These are phyloP conservation scores for Backusella tarrabulga DNA, from an alignment of 192 early-diverging fungal genomes.

Conservation along the genomic window DNA sequence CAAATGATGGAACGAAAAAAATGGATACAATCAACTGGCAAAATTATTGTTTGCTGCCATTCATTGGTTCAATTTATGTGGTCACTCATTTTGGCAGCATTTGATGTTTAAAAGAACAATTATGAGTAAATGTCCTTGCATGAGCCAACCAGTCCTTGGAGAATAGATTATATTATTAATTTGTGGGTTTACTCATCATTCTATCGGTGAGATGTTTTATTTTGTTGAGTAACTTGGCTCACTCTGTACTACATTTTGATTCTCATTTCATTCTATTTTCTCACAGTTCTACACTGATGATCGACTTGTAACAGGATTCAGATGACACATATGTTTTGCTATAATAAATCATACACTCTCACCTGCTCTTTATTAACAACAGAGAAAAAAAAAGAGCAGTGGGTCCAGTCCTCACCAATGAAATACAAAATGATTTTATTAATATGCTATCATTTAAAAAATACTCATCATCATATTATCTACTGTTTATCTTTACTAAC, in stretches of 20 bases:
- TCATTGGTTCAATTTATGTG: not conserved
- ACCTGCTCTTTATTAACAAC: not conserved
- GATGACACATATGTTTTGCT: not conserved
- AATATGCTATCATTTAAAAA: too few species aligned
- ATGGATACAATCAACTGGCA: not conserved
- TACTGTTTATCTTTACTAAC: too few species aligned
- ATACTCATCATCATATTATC: too few species aligned
- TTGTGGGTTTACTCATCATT: too few species aligned
- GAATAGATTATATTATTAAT: too few species aligned
- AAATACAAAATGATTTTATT: too few species aligned
- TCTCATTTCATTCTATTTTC: not conserved
- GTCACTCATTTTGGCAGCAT: not conserved
- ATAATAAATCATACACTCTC: not conserved
- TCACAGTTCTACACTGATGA: not conserved
- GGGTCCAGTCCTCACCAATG: too few species aligned
- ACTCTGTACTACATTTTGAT: not conserved
- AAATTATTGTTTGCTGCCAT: not conserved
- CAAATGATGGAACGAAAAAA: too few species aligned
- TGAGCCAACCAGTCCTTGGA: too few species aligned
- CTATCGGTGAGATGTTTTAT: too few species aligned
- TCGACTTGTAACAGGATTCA: not conserved
- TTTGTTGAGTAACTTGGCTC: not conserved
- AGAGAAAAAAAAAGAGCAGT: too few species aligned
- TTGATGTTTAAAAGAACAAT: not conserved
- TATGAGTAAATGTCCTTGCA: not conserved